Evolutionary conservation across 306 rosid genomes (phyloP).

Genomic region (Sindora glabra): DNA sequence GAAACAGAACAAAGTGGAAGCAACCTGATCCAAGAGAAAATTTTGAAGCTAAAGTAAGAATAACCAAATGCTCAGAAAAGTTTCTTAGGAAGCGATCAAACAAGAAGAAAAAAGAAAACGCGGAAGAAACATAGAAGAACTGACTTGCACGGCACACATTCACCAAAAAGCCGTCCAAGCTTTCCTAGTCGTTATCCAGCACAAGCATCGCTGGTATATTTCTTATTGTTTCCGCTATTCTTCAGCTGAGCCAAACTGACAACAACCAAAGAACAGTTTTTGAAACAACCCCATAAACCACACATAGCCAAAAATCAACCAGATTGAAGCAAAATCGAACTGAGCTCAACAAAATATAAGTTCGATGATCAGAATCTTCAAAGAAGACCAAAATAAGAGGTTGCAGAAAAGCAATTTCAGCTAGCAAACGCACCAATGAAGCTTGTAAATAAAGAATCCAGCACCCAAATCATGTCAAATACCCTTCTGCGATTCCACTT

Average conservation of each 20-base stretch:
- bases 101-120: conserved; percentile 5
- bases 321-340: conserved; percentile 19
- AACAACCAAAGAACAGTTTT: not conserved
- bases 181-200: conserved; percentile 27
- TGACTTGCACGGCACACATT: conserved; percentile 36
- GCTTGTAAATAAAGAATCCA: conserved; percentile 26
- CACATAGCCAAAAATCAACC: conserved; percentile 10
- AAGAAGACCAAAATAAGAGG: not conserved
- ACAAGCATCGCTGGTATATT: conserved; percentile 24
- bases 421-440: conserved; percentile 52
- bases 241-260: not conserved
- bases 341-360: not conserved
- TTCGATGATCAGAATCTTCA: not conserved
- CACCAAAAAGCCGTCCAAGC: conserved; percentile 11
- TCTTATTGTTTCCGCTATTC: not conserved
- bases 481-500: conserved; percentile 28
- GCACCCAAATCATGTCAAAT: conserved; percentile 39
- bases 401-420: not conserved
- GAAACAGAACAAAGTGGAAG: not conserved
- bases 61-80: conserved; percentile 5
- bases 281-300: conserved; percentile 17
- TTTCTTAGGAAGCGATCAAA: conserved; percentile 28
- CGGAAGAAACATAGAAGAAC: conserved; percentile 17
- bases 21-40: conserved; percentile 16
- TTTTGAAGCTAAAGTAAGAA: conserved; percentile 11